Evolutionary conservation across 768 basidiomycete genomes (phyloP), one percentile per base, ranked within the genome.

Genomic region (Rhizopogon rudus): DNA sequence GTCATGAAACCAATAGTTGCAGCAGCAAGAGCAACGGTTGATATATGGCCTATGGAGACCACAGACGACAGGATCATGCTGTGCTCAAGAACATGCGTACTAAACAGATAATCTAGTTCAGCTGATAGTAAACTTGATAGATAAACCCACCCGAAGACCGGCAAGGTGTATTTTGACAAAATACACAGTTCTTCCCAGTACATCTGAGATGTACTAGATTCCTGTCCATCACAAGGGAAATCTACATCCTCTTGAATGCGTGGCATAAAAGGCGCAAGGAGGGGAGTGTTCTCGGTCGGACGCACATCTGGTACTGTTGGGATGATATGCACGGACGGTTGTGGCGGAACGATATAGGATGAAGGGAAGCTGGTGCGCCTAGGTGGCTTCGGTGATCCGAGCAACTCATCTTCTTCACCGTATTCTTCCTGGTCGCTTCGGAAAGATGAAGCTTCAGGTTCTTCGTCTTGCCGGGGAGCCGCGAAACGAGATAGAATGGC

Each of bases 41-140:
- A 93, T 25, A 98, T 73, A 70, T 98, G 95, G 0, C 95, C 95
- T 29, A 96, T 88, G 10, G 88, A 87, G n/a, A 98, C 72, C 40
- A 96, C 91, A 10, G 91, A 86, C 0, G 87, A 86, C 57, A 96
- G 80, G 40, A 92, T 80, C 40, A 98, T 81, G 22, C 88, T 90
- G 69, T 93, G 95, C 67, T 98, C 95, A 31, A 93, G 76, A 28
- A 91, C 55, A 61, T 90, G 88, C 2, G 89, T 87, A 7, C 91
- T 89, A 46, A 22, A 49, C 13, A 25, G 20, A 35, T 22, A n/a
- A 17, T 51, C 41, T 49, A 44, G 51, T 41, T 48, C 5, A 25
- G 42, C 6, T 35, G 40, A 41, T 4, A 6, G 12, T 2, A 22
- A 44, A 49, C 5, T 14, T 46, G 44, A 51, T 39, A 37, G 31